Conservation (phyloP, 768 basidiomycete genomes). For the Galerina sulciceps region DNA sequence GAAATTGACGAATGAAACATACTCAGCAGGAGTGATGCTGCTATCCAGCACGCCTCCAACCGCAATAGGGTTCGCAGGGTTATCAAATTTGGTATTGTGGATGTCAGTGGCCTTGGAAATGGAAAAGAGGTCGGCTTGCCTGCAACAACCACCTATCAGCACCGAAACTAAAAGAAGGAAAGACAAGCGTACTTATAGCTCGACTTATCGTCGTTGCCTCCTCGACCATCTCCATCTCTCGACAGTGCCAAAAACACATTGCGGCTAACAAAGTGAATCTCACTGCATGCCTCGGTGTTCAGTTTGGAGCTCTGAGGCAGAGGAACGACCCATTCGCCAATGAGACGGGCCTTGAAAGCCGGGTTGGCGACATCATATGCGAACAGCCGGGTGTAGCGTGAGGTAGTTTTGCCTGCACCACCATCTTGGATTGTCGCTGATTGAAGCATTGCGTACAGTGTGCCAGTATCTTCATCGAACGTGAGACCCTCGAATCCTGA, state of each 20-base stretch:
- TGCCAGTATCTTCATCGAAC: slow-evolving; percentile 45
- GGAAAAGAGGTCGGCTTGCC: slow-evolving; percentile 64
- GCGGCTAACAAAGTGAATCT: slow-evolving; percentile 57
- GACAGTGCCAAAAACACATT: slow-evolving; percentile 63
- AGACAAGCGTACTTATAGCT: slow-evolving; percentile 50
- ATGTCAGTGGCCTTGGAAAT: slow-evolving; percentile 66
- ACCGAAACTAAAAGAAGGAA: not conserved
- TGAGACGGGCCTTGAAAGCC: slow-evolving; percentile 36
- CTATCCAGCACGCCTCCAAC: slow-evolving; percentile 48
- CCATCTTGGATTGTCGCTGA: slow-evolving; percentile 68
- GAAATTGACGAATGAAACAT: slow-evolving; percentile 59
- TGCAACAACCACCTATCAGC: slow-evolving; percentile 21
- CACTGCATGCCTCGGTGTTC: slow-evolving; percentile 56
- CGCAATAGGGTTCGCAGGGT: slow-evolving; percentile 54
- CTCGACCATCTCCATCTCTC: slow-evolving; percentile 64
- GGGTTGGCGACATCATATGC: slow-evolving; percentile 54
- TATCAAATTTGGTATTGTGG: slow-evolving; percentile 58
- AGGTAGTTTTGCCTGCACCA: slow-evolving; percentile 48
- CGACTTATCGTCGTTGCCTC: slow-evolving; percentile 51
- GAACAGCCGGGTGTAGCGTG: slow-evolving; percentile 58
- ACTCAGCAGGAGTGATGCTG: slow-evolving; percentile 54
- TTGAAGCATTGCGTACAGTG: slow-evolving; percentile 66
- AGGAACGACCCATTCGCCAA: slow-evolving; percentile 65
- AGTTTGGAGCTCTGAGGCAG: slow-evolving; percentile 52
- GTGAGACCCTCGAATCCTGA: slow-evolving; percentile 67